These are phyloP conservation scores for Chaetomium strumarium DNA, from an alignment of 2,329 filamentous ascomycete genomes.

Conservation along the genomic window DNA sequence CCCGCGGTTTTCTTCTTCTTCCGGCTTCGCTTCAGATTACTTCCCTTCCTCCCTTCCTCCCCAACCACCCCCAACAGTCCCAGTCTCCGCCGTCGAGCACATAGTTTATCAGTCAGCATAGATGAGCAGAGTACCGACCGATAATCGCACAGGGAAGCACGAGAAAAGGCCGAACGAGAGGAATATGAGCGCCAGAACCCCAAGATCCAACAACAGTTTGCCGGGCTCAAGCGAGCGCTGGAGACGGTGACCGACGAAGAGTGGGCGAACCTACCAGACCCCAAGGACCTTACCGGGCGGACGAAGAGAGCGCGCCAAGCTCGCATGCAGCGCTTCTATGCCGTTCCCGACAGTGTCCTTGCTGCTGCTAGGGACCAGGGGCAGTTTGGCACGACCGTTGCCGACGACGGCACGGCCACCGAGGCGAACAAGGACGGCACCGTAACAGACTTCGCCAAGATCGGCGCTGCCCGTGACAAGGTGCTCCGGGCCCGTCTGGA, in stretches of 20 bases:
- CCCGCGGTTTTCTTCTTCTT: slow-evolving; percentile 9
- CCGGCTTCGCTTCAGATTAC: neutral
- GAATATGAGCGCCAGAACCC: slow-evolving; percentile 97
- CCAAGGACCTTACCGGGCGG: slow-evolving; percentile 93
- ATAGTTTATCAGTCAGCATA: slow-evolving; percentile 63
- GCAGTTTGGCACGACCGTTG: slow-evolving; percentile 83
- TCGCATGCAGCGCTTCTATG: slow-evolving; percentile 80
- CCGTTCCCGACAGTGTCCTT: slow-evolving; percentile 91
- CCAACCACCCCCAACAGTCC: slow-evolving; percentile 23
- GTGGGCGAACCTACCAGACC: slow-evolving; percentile 92
- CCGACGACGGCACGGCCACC: slow-evolving; percentile 62
- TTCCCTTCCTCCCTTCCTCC: neutral
- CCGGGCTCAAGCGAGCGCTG: slow-evolving; percentile 86
- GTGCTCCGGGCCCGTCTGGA: slow-evolving; percentile 92
- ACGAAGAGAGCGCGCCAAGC: slow-evolving; percentile 82
- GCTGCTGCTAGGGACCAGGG: slow-evolving; percentile 74
- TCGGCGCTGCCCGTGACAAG: slow-evolving; percentile 92
- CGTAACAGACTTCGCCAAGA: slow-evolving; percentile 97
- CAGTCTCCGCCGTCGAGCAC: slow-evolving; percentile 31
- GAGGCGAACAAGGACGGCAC: slow-evolving; percentile 65
- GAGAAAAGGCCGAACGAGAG: slow-evolving; percentile 83
- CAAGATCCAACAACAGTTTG: slow-evolving; percentile 97
- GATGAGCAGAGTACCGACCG: slow-evolving; percentile 74
- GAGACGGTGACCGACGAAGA: slow-evolving; percentile 88
- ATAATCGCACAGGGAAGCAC: slow-evolving; percentile 70